Conservation (phyloP, 768 basidiomycete genomes). For the Cystofilobasidium macerans region DNA sequence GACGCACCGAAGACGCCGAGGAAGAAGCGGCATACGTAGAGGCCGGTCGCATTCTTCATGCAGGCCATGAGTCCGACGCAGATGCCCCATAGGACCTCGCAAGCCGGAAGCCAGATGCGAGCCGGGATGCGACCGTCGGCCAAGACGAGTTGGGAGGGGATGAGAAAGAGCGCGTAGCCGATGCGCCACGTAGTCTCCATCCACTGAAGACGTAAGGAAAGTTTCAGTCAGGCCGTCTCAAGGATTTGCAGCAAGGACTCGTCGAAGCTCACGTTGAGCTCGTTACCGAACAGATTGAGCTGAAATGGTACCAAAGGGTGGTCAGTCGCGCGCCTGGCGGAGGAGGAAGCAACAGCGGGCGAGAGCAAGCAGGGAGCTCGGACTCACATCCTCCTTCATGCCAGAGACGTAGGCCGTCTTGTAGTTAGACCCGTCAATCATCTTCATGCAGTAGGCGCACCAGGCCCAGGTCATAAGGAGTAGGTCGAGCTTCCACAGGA, state of each 20-base stretch:
- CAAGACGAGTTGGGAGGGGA: constrained; percentile 32
- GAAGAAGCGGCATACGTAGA: constrained; percentile 32
- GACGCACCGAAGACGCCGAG: constrained; percentile 28
- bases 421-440: constrained; percentile 28
- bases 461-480: constrained; percentile 24
- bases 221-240: background rate
- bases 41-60: constrained; percentile 12
- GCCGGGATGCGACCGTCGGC: constrained; percentile 28
- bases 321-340: too few relatives aligned
- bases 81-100: constrained; percentile 21
- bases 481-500: constrained; percentile 20
- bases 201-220: background rate
- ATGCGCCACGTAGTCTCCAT: constrained; percentile 16
- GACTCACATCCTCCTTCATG: constrained; percentile 31
- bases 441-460: constrained; percentile 15
- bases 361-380: background rate
- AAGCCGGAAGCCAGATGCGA: constrained; percentile 27
- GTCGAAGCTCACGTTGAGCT: constrained; percentile 23
- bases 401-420: constrained; percentile 30
- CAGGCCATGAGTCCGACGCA: constrained; percentile 15
- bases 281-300: constrained; percentile 28
- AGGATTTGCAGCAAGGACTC: too few relatives aligned
- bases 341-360: background rate
- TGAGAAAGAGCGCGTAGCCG: constrained; percentile 27
- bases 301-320: constrained; percentile 4